Conservation (phyloP, 2,329 filamentous ascomycete genomes). For the Tricladium varicosporioides region DNA sequence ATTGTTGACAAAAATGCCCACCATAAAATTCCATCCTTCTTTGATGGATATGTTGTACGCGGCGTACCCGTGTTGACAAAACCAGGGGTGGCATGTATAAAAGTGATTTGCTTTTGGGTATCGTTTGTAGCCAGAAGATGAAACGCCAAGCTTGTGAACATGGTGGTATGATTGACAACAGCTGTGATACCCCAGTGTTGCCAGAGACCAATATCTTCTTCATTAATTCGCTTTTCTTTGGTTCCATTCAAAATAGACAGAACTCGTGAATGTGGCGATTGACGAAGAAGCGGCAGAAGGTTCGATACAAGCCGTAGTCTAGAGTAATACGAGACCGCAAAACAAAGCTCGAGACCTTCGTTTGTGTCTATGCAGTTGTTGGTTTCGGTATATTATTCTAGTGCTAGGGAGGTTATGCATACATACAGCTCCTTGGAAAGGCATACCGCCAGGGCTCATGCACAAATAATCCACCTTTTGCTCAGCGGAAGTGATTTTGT, state of each 20-base stretch:
- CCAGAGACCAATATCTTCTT: constrained; percentile 38
- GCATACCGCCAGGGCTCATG: constrained; percentile 39
- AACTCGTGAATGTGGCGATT: constrained; percentile 44
- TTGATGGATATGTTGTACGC: neutral
- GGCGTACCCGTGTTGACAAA: constrained; percentile 26
- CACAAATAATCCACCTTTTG: constrained; percentile 44
- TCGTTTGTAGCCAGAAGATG: constrained; percentile 42
- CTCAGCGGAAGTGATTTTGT: constrained; percentile 41
- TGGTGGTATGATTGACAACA: constrained; percentile 39
- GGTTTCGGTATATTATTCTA: no score
- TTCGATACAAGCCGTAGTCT: constrained; percentile 54
- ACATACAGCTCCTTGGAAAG: constrained; percentile 23
- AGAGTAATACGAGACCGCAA: constrained; percentile 50
- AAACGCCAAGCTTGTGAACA: constrained; percentile 45
- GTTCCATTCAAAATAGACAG: constrained; percentile 50
- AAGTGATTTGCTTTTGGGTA: constrained; percentile 39
- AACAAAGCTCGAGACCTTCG: constrained; percentile 53
- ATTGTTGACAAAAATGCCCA: constrained; percentile 10
- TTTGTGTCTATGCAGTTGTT: constrained; percentile 42
- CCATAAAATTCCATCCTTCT: neutral
- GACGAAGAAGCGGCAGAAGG: constrained; percentile 50
- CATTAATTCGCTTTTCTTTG: constrained; percentile 48
- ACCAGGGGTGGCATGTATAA: constrained; percentile 39
- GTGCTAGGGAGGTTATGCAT: no score
- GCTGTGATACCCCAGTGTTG: constrained; percentile 37